Conservation (phyloP, 768 basidiomycete species). For the Amanita inopinata region DNA sequence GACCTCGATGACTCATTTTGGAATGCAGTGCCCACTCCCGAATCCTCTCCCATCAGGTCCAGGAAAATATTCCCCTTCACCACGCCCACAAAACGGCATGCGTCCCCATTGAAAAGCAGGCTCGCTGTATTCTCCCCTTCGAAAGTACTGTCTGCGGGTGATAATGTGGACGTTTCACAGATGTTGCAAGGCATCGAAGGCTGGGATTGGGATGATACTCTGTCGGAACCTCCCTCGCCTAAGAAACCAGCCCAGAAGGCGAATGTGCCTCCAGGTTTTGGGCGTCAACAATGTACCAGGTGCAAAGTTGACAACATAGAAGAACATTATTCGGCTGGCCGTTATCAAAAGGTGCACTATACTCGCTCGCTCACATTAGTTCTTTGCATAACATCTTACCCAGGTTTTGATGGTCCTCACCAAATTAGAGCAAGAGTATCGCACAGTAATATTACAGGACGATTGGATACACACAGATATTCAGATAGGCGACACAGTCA, state of each 20-base stretch:
- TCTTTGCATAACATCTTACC: too few relatives aligned
- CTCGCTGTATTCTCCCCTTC: constrained; percentile 14
- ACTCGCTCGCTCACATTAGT: background rate
- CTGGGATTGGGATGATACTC: constrained; percentile 54
- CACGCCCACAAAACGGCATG: background rate
- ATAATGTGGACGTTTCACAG: constrained; percentile 32
- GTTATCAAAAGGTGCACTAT: constrained; percentile 33
- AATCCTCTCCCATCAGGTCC: constrained; percentile 21
- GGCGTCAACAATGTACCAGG: constrained; percentile 30
- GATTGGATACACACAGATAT: constrained; percentile 70
- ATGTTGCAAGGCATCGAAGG: constrained; percentile 59
- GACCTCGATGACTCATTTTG: constrained; percentile 49
- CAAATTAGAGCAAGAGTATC: constrained; percentile 25
- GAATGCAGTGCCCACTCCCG: constrained; percentile 29
- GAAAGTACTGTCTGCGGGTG: constrained; percentile 17
- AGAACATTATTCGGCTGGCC: constrained; percentile 21
- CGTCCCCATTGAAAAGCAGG: constrained; percentile 3
- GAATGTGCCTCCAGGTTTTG: constrained; percentile 11
- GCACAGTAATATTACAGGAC: constrained; percentile 55
- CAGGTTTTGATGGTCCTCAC: constrained; percentile 46
- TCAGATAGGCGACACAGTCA: constrained; percentile 64
- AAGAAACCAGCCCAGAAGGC: constrained; percentile 30
- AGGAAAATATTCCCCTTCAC: background rate
- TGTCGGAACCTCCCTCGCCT: constrained; percentile 36
- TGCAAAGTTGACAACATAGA: constrained; percentile 43